Evolutionary conservation across 768 basidiomycete species (phyloP).

Genomic region (Suillus weaverae): DNA sequence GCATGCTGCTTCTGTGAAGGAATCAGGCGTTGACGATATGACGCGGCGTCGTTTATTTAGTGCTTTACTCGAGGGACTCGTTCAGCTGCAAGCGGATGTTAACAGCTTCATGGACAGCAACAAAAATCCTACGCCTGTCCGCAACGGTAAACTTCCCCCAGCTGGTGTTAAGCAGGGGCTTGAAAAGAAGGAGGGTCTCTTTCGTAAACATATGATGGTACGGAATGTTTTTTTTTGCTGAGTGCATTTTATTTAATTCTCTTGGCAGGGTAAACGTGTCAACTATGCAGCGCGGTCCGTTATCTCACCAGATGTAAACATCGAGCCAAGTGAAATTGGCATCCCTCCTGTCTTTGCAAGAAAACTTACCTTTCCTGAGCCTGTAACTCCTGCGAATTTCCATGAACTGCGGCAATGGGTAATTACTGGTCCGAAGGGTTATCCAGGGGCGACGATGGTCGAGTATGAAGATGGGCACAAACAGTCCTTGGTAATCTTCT

Average conservation of each 20-base stretch:
- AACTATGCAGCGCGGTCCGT: constrained; percentile 99
- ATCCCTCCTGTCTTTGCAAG: constrained; percentile 96
- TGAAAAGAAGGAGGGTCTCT: constrained; percentile 98
- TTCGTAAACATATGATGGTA: constrained; percentile 99
- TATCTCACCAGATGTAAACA: constrained; percentile 98
- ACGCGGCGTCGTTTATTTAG: constrained; percentile 59
- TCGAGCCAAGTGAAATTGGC: constrained; percentile 98
- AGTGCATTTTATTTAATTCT: constrained; percentile 4
- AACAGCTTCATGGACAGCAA: constrained; percentile 97
- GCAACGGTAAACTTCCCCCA: constrained; percentile 88
- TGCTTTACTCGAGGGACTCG: constrained; percentile 72
- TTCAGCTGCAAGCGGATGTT: constrained; percentile 91
- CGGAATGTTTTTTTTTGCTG: constrained; percentile 18
- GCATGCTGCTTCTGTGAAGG: constrained; percentile 60
- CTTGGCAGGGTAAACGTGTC: constrained; percentile 89
- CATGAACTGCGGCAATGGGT: constrained; percentile 86
- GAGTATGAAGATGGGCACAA: constrained; percentile 94
- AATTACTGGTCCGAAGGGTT: constrained; percentile 82
- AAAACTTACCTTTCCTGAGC: constrained; percentile 96
- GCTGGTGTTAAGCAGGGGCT: constrained; percentile 93
- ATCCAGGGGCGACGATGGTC: constrained; percentile 93
- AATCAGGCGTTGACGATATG: constrained; percentile 48
- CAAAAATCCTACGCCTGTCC: constrained; percentile 86
- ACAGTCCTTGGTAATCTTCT: constrained; percentile 64
- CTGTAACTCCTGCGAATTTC: constrained; percentile 90